Evolutionary conservation across 164 flowering plant genomes (phyloP).

Genomic region (Chloranthus sessilifolius): DNA sequence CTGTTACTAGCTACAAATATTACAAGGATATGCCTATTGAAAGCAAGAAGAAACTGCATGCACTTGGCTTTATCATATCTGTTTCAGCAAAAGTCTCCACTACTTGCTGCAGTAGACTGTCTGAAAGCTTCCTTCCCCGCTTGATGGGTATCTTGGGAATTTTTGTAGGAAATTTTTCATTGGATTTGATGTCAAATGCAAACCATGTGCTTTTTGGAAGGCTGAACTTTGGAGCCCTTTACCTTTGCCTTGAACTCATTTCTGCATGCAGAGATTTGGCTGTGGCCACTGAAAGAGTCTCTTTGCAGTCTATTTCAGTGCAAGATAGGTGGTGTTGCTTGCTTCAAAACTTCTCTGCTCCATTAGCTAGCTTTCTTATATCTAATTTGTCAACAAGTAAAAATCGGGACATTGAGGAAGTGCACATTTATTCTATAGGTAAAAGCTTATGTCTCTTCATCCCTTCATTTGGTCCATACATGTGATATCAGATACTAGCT

Average conservation of each 20-base stretch:
- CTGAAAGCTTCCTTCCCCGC: constrained; percentile 39
- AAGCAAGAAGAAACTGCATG: constrained; percentile 47
- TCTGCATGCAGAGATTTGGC: constrained; percentile 56
- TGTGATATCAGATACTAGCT: no score
- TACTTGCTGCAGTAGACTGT: constrained; percentile 46
- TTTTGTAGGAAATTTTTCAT: constrained; percentile 17
- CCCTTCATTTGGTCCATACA: no score
- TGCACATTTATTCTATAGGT: constrained; percentile 47
- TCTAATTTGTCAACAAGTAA: constrained; percentile 25
- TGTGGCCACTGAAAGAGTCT: constrained; percentile 17
- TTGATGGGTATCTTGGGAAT: constrained; percentile 44
- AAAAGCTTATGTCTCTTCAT: constrained; percentile 5
- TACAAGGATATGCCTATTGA: constrained; percentile 33
- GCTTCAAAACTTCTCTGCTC: constrained; percentile 36
- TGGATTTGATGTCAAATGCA: constrained; percentile 10
- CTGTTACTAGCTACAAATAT: constrained; percentile 21
- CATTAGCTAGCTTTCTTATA: constrained; percentile 34
- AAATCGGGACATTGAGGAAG: constrained; percentile 24
- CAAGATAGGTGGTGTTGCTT: constrained; percentile 39
- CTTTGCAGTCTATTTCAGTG: constrained; percentile 13
- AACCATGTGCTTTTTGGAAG: constrained; percentile 5
- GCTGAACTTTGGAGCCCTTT: constrained; percentile 54
- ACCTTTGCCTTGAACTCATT: constrained; percentile 69
- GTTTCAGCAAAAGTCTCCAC: constrained; percentile 48
- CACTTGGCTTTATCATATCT: constrained; percentile 50